Evolutionary conservation across 768 basidiomycete species (phyloP), one percentile per base, ranked within the genome.

Genomic region (Mycena epipterygia): DNA sequence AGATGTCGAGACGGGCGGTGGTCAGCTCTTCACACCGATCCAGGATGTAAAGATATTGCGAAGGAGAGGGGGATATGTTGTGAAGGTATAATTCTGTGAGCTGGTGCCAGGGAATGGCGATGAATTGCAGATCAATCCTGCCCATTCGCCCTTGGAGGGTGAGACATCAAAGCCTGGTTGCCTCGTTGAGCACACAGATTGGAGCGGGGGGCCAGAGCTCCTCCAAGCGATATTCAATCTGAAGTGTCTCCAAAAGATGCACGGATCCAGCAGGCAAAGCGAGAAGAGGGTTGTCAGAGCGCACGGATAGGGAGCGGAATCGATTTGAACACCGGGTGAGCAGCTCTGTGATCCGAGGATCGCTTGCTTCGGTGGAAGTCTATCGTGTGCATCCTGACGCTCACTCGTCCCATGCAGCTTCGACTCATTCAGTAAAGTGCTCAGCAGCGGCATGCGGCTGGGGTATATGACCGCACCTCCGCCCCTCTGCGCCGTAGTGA

Each of bases 391-490:
- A n/a, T n/a, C n/a, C n/a, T n/a, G n/a, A n/a, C n/a, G n/a, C n/a
- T n/a, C n/a, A n/a, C n/a, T n/a, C n/a, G n/a, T n/a, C n/a, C n/a
- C n/a, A n/a, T n/a, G n/a, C 11, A 87, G 92, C 17, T 92, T 94
- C 76, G 92, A 94, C 75, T 91, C 90, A 62, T 85, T 93, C 66
- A 90, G 89, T 66, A 94, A 94, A 79, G 82, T 93, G 25, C 82
- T 87, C 37, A 86, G 85, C 19, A 80, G 85, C 23, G 89, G 90
- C 9, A 86, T 90, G 79, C 87, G 90, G 19, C 77, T 93, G 56
- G 93, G 92, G 11, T 92, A 89, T 75, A 86, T 86, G 8, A 88
- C 89, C 0, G 92, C 89, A 5, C 90, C 92, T 3, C 83, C 82
- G 52, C 76, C 77, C 9, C 79, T 93, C 25, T 66, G 89, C 9